Base-by-base conservation (phyloP, 2,329 filamentous ascomycete genomes). In the Thielaviopsis euricoi region DNA sequence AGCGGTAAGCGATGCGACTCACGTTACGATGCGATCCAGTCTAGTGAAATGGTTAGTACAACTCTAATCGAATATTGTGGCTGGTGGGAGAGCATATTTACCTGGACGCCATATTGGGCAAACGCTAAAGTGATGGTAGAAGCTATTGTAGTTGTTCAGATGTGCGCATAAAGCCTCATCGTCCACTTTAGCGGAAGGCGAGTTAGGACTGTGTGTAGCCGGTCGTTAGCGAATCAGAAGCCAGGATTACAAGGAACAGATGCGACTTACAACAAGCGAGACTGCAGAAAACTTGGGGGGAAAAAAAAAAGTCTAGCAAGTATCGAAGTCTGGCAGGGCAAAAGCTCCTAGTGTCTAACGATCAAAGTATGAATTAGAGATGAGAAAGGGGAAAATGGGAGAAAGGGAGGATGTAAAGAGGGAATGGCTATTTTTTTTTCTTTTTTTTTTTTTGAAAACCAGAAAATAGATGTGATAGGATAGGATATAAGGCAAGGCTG, bases 1-100 rank as follows among this genome's bases (percentile, higher is more conserved):
- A 43, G n/a, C n/a, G n/a, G n/a, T n/a, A n/a, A 37, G 19, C 25
- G 22, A 25, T 48, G 17, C 21, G 29, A 85, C 86, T 81, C 79
- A 90, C 86, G 86, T 90, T 77, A 91, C 87, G 65, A 91, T 78
- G 69, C 87, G 83, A 75, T 90, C 87, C 67, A 91, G 81, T 79
- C 87, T 89, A 66, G 19, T 55, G 26, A 22, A n/a, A 15, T 23
- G 25, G 57, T 61, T 56, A 61, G 56, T 59, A 50, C 9, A 37
- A 29, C n/a, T n/a, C n/a, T n/a, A 22, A 29, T 15, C 10, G 12
- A 49, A 23, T 6, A 2, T 15, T 12, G 53, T n/a, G 49, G 43
- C 21, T 58, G 15, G 17, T 21, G 22, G 46, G 17, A 33, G 29
- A 46, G 46, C 53, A 48, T 53, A 64, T 70, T 67, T 64, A 78